A percentile compares a stretch with the other conserved stretches of the same genome.
These are phyloP conservation scores for Phanerochaete sordida DNA, from an alignment of 768 basidiomycete species.

Conservation along the genomic window DNA sequence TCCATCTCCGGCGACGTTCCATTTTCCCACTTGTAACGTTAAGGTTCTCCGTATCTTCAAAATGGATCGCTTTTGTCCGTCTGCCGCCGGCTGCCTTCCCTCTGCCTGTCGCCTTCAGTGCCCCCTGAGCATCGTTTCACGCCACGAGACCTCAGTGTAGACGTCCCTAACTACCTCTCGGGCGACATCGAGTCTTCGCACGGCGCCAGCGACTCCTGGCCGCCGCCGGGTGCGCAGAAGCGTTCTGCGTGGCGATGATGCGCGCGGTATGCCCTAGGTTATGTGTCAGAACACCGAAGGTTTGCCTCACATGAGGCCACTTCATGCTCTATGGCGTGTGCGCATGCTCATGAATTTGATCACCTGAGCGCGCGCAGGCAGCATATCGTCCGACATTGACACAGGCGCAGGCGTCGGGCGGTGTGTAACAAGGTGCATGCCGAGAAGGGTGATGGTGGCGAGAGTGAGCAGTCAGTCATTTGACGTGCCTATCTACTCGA, in stretches of 20 bases:
- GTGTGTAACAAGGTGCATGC: too few relatives aligned
- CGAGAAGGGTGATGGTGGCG: background rate
- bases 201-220: too few relatives aligned
- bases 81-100: background rate
- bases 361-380: background rate
- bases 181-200: too few relatives aligned
- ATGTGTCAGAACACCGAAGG: background rate
- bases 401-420: too few relatives aligned
- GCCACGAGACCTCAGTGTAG: background rate
- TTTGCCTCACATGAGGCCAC: background rate
- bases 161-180: background rate
- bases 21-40: background rate
- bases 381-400: background rate
- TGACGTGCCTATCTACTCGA: background rate
- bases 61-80: background rate
- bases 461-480: background rate
- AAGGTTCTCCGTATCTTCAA: background rate
- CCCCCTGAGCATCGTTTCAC: background rate
- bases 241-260: background rate
- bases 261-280: background rate
- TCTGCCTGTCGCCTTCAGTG: background rate
- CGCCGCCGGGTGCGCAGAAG: background rate
- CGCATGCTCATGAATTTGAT: background rate
- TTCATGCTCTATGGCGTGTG: background rate
- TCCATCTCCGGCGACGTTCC: background rate